A percentile compares a stretch with the other conserved stretches of the same genome.
phyloP scores from a whole-genome alignment of 2,329 filamentous ascomycete genomes.

The Fusarium succisae region DNA sequence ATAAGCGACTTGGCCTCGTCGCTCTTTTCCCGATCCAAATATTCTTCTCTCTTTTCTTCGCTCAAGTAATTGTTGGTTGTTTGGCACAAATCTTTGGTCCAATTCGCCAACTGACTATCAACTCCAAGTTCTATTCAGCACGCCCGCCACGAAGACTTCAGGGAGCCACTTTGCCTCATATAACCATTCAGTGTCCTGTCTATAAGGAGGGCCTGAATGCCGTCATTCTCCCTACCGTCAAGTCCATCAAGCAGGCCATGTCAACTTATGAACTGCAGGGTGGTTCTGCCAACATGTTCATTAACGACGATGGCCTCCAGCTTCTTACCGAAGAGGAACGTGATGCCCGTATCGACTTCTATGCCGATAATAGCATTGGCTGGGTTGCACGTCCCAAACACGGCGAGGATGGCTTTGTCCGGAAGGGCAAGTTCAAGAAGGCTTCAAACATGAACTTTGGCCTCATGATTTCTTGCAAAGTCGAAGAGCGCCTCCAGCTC shows the following conservation, averaged over 20 bases:
- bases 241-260: conserved; percentile 80
- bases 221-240: conserved; percentile 81
- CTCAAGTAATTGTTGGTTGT: conserved; percentile 79
- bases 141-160: conserved; percentile 71
- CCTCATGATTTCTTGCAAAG: conserved; percentile 72
- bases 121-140: conserved; percentile 86
- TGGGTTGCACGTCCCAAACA: conserved; percentile 74
- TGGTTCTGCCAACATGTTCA: conserved; percentile 80
- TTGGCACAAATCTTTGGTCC: conserved; percentile 80
- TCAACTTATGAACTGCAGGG: conserved; percentile 81
- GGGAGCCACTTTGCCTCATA: conserved; percentile 68
- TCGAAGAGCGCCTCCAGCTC: conserved; percentile 72
- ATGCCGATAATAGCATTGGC: conserved; percentile 74
- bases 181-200: conserved; percentile 87
- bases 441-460: conserved; percentile 79
- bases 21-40: conserved; percentile 75
- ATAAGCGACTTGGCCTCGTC: conserved; percentile 70
- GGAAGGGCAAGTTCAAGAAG: conserved; percentile 75
- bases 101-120: conserved; percentile 74
- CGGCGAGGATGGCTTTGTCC: conserved; percentile 68
- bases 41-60: conserved; percentile 86
- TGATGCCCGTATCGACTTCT: conserved; percentile 72
- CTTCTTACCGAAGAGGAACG: conserved; percentile 70
- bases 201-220: conserved; percentile 83
- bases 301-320: conserved; percentile 80